Percentiles rank a stretch among this genome's conserved stretches.
phyloP scores from a whole-genome alignment of 2,329 filamentous ascomycete species.

The Lachnellula arida region DNA sequence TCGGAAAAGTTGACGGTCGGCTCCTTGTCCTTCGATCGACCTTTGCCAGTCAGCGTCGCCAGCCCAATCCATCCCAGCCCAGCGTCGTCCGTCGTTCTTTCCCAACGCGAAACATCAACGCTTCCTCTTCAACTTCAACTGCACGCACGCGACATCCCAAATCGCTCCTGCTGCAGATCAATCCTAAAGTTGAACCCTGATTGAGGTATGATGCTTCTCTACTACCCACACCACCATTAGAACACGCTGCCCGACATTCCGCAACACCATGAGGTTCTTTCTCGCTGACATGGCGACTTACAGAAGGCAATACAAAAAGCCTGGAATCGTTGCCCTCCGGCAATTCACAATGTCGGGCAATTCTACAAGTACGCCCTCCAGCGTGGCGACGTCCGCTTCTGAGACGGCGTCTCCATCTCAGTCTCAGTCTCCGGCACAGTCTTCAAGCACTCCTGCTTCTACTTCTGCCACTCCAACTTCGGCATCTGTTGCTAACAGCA shows the following conservation, averaged over 20 bases:
- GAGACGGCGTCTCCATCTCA: slow-evolving; percentile 5
- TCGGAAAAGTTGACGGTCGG: not conserved
- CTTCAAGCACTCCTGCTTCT: slow-evolving; percentile 2
- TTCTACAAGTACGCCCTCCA: slow-evolving; percentile 26
- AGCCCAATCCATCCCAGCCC: not conserved
- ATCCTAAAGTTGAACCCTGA: not conserved
- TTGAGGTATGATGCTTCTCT: not conserved
- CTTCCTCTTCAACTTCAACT: not conserved
- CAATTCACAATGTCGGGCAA: slow-evolving; percentile 21
- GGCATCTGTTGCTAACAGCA: slow-evolving; percentile 28
- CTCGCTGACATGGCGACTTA: slow-evolving; percentile 21
- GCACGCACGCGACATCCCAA: not conserved
- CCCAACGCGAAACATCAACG: slow-evolving; percentile 4
- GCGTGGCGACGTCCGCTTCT: slow-evolving; percentile 7
- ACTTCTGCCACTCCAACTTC: slow-evolving; percentile 8
- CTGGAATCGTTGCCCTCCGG: slow-evolving; percentile 16
- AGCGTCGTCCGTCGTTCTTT: not conserved
- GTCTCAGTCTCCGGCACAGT: slow-evolving; percentile 7
- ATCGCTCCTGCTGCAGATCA: not conserved
- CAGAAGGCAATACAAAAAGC: slow-evolving; percentile 8
- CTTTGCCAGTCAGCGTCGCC: slow-evolving; percentile 1
- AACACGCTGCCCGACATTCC: slow-evolving; percentile 1
- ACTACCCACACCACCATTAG: not conserved
- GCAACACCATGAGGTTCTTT: slow-evolving; percentile 9
- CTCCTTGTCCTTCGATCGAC: not conserved